These are phyloP conservation scores for Fusarium azukiicola DNA, from an alignment of 2,329 filamentous ascomycete species.

Conservation along the genomic window DNA sequence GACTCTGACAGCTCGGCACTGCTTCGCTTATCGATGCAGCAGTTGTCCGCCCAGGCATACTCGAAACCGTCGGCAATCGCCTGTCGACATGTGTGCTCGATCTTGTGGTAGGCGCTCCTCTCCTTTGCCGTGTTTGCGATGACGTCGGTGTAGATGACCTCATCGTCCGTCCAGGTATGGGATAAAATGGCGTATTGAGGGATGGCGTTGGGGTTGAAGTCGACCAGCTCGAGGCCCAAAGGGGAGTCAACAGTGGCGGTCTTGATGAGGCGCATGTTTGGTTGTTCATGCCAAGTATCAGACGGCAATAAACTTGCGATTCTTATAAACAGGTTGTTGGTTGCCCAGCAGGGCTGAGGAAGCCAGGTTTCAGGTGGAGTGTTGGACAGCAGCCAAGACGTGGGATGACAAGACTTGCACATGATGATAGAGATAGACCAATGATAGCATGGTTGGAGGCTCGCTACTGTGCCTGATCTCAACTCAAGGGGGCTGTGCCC, in stretches of 20 bases:
- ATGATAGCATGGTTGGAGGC: neutral
- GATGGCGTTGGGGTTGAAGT: constrained; percentile 19
- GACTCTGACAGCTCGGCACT: constrained; percentile 42
- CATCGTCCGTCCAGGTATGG: constrained; percentile 53
- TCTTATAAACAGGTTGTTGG: neutral
- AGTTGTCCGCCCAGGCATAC: constrained; percentile 51
- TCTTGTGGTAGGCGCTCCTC: constrained; percentile 26
- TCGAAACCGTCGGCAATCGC: constrained; percentile 17
- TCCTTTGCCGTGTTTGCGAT: constrained; percentile 19
- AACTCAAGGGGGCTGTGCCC: neutral
- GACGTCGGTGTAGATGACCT: constrained; percentile 45
- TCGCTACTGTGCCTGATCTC: neutral
- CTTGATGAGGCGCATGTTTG: constrained; percentile 21
- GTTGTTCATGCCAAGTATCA: too few species aligned
- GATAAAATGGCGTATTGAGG: constrained; percentile 51
- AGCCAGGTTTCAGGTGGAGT: neutral
- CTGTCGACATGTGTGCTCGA: constrained; percentile 23
- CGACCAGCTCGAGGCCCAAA: constrained; percentile 6
- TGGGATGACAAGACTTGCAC: neutral
- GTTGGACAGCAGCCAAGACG: neutral
- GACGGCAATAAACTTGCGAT: neutral
- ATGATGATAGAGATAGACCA: neutral
- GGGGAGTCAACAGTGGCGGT: constrained; percentile 13
- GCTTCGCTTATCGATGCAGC: constrained; percentile 52
- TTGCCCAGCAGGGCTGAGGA: neutral